Base-by-base conservation (phyloP, 202 grass and related monocot genomes). In the Thinopyrum obtusiflorum region DNA sequence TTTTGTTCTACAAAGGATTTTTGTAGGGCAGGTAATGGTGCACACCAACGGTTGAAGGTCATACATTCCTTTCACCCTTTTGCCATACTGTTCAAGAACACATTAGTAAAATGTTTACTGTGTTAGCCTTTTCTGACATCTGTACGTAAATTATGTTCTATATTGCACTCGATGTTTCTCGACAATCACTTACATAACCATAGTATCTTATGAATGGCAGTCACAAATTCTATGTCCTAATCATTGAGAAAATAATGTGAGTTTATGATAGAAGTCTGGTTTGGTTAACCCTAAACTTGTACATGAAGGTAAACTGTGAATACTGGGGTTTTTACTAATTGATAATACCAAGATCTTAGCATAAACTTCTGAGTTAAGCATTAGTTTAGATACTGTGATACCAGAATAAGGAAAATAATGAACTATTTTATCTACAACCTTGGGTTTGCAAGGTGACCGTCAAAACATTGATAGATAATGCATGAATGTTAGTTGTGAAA, bases 31-130 rank as follows among this genome's bases (percentile, higher is more conserved):
- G 89, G 82, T 62, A 93, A 98, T 82, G 91, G 86, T 68, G 93
- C 84, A 69, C 78, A 84, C 63, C 84, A 92, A 59, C 89, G 53
- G 79, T 92, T 98, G 53, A 87, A 91, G 93, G 97, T 95, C 63
- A 80, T 70, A 25, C 75, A 71, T 86, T 78, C 79, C 47, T 86
- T 70, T 21, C 28, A 31, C 65, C 83, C 74, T 24, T 42, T 46
- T 24, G 36, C 24, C 23, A 85, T 61, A 79, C 47, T 79, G 5
- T 86, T 28, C 18, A 32, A 60, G 26, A 79, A 31, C 25, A 8
- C 23, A 59, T 36, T 23, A 60, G 6, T 42, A 44, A 11, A 85
- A 15, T 70, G 31, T 81, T 84, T 85, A 17, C 4, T 87, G 37
- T 83, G 44, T 86, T 76, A 75, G 1, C 44, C 71, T 75, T 69